Base-by-base conservation (phyloP, 805 yeast genomes). In the Lipomyces kockii region DNA sequence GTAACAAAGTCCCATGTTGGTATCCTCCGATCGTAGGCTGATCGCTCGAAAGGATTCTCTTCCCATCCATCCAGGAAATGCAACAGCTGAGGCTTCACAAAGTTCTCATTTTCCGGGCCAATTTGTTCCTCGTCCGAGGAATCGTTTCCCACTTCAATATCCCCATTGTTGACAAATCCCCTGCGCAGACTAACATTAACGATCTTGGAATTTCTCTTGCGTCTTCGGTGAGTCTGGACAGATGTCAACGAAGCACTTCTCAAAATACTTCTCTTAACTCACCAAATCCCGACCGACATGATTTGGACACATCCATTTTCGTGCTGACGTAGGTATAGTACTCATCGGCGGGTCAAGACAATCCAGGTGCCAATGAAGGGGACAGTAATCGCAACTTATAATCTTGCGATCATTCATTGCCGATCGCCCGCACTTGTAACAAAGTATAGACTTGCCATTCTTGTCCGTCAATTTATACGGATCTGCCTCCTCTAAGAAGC, bases 231-330 rank as follows among this genome's bases (percentile, higher is more conserved):
- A 82, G n/a, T 83, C 70, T 27, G 17, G 9, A 85, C n/a, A n/a
- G 35, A 27, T 52, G 39, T 51, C 17, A 52, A 12, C 51, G n/a
- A 35, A 7, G 34, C 14, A 8, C n/a, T 5, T n/a, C 29, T 11
- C 49, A 58, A 4, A 7, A 37, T 17, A 58, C n/a, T 27, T 58
- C 17, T n/a, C 22, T 14, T 22, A 9, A 57, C 65, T 34, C 49
- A 64, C 68, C 25, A 68, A 34, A 20, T 68, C 71, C 35, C 71
- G 63, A 14, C 58, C 77, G 54, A 86, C 85, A 79, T 92, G 98
- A 72, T 90, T 89, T 1, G 97, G 98, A 78, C 97, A 95, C 79
- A 86, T 87, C 98, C 97, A 94, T 77, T 88, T 90, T 57, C 83
- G 82, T 1, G 95, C 96, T 56, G 90, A 76, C 53, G 89, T 56